Conservation (phyloP, 2,329 filamentous ascomycete genomes). For the Alternaria alternata region DNA sequence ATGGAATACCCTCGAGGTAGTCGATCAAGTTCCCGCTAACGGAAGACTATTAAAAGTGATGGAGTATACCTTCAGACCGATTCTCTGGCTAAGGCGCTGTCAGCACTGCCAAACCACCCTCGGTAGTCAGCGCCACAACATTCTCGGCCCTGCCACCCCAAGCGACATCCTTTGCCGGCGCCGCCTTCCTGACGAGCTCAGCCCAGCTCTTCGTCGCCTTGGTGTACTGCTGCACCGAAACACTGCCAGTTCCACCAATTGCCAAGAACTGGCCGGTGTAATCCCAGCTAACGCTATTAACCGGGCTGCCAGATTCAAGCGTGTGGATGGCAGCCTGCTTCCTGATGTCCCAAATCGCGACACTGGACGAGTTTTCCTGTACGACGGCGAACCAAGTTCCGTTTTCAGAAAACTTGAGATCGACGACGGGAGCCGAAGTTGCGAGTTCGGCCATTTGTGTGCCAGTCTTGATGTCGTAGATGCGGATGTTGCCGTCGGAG, state of each 20-base stretch:
- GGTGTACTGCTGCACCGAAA: slow-evolving; percentile 88
- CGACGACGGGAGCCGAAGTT: slow-evolving; percentile 71
- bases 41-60: background rate
- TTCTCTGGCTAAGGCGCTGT: slow-evolving; percentile 45
- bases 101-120: slow-evolving; percentile 79
- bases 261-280: slow-evolving; percentile 94
- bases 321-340: slow-evolving; percentile 84
- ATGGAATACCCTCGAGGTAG: background rate
- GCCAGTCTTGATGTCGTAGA: slow-evolving; percentile 86
- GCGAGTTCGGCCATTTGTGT: slow-evolving; percentile 78
- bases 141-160: slow-evolving; percentile 82
- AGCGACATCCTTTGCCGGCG: slow-evolving; percentile 74
- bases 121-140: slow-evolving; percentile 75
- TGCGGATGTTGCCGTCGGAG: slow-evolving; percentile 79
- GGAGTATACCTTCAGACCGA: background rate
- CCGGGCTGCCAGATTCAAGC: slow-evolving; percentile 82
- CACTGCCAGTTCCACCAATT: slow-evolving; percentile 77
- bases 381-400: slow-evolving; percentile 93
- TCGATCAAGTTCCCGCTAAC: background rate
- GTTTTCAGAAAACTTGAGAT: slow-evolving; percentile 91
- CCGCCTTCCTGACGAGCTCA: slow-evolving; percentile 79
- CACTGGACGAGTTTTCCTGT: slow-evolving; percentile 76
- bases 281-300: slow-evolving; percentile 85
- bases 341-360: slow-evolving; percentile 90
- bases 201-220: slow-evolving; percentile 90